phyloP scores from a whole-genome alignment of 176 grass and related monocot genomes.

The Oropetium thomaeum region DNA sequence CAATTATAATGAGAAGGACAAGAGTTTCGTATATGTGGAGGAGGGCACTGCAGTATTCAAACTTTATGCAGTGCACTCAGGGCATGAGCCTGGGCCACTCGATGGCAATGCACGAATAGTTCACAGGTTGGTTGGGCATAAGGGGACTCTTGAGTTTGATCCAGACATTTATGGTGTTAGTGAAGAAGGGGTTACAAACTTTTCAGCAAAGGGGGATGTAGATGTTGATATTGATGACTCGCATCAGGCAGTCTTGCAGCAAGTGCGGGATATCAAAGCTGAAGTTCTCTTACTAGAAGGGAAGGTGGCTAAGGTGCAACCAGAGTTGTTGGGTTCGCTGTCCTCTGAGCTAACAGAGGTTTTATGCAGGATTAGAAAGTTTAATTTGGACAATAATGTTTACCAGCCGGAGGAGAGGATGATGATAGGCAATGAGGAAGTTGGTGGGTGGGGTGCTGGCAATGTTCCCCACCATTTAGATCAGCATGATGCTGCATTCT shows the following conservation, averaged over 20 bases:
- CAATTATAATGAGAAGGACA: conserved; percentile 98
- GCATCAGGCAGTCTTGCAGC: conserved; percentile 61
- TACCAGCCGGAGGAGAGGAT: conserved; percentile 63
- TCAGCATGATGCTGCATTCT: conserved; percentile 54
- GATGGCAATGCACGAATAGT: conserved; percentile 97
- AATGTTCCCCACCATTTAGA: conserved; percentile 57
- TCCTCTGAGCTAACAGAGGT: conserved; percentile 70
- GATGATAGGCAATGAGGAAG: conserved; percentile 56
- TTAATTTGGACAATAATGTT: conserved; percentile 52
- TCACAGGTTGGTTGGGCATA: conserved; percentile 88
- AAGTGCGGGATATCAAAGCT: conserved; percentile 63
- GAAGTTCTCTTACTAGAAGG: conserved; percentile 65
- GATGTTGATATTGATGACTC: conserved; percentile 57
- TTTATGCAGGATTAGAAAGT: conserved; percentile 72
- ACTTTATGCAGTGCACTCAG: conserved; percentile 87
- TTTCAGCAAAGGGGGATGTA: conserved; percentile 45
- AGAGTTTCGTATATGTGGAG: conserved; percentile 93
- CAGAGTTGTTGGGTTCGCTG: conserved; percentile 51
- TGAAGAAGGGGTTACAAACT: conserved; percentile 66
- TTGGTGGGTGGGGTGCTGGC: conserved; percentile 50
- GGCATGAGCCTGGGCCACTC: conserved; percentile 91
- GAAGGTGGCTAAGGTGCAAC: conserved; percentile 70
- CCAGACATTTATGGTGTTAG: conserved; percentile 73
- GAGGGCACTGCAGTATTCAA: conserved; percentile 97
- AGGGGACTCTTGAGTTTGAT: conserved; percentile 81